Base-by-base conservation (phyloP, 805 yeast genomes). In the Candida golubevii region DNA sequence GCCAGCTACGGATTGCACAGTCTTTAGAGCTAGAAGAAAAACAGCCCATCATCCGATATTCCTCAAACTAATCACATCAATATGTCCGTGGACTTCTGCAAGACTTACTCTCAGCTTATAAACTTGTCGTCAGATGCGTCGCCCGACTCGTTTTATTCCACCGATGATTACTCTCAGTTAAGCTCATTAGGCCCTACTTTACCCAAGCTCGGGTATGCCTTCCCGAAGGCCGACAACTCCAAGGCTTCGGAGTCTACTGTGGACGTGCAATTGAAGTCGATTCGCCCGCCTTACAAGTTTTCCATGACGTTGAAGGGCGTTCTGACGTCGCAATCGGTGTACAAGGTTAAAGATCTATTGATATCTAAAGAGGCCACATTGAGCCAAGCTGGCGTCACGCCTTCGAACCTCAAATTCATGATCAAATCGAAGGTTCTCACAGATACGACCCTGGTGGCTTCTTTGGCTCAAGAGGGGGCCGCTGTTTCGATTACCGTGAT, bases 241-340 rank as follows among this genome's bases (percentile, higher is more conserved):
- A 33, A 23, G 6, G 41, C 34, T 9, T 7, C 31, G 2, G 43
- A 41, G 9, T 30, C 43, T 7, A 14, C 49, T 38, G 53, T 67
- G 44, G 56, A 51, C 18, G 54, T 73, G 40, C 51, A 58, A 15
- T 71, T 87, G 58, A 83, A 83, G 61, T 83, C 90, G 28, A 75
- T 88, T 43, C 80, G 82, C 54, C 78, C 83, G 5, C 95, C 95
- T 6, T 63, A 52, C 57, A 85, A 82, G 57, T 84, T 86, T 61
- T 60, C 66, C 33, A 48, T 58, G 6, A 60, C 48, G 33, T 51
- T 71, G 43, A 33, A 33, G 7, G 54, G 39, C 43, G 66, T 57
- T 31, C 49, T 57, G 4, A 53, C 29, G 18, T 62, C 57, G 33
- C 62, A 45, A 13, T 63, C 73, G 6, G 58, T 72, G 9, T 67